Evolutionary conservation across 805 yeast genomes (phyloP).

Genomic region (Myxozyma kluyveri): DNA sequence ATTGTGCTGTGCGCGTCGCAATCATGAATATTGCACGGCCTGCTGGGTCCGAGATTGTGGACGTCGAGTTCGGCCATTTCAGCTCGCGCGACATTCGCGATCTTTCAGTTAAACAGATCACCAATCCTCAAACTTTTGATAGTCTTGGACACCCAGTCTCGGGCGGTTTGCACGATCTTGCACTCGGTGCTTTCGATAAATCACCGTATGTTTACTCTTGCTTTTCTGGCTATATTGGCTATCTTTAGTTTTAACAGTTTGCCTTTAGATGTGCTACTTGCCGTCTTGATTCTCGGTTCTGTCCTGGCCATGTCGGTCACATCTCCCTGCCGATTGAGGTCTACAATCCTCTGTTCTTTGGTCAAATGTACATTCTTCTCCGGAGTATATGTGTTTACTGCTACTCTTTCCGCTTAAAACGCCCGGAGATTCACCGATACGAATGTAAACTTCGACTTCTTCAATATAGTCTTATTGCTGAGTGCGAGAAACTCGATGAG

Average conservation of each 20-base stretch:
- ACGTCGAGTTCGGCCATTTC: conserved; percentile 89
- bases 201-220: conserved; percentile 19
- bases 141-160: conserved; percentile 92
- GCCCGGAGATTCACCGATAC: conserved; percentile 68
- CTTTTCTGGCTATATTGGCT: background rate
- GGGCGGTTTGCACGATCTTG: conserved; percentile 89
- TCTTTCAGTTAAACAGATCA: conserved; percentile 90
- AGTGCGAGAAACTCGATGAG: conserved; percentile 69
- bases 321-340: conserved; percentile 94
- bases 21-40: conserved; percentile 94
- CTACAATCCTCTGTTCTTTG: conserved; percentile 91
- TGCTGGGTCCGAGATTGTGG: conserved; percentile 86
- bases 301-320: conserved; percentile 99
- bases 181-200: conserved; percentile 80
- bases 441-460: conserved; percentile 75
- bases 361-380: conserved; percentile 79
- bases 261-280: conserved; percentile 73
- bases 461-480: conserved; percentile 85
- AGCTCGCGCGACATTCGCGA: conserved; percentile 77
- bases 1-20: too few relatives aligned
- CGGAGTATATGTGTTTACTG: conserved; percentile 87
- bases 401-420: conserved; percentile 72
- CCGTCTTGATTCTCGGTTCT: conserved; percentile 87
- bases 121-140: conserved; percentile 94
- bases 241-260: background rate